These are phyloP conservation scores for Scytalidium sp. DNA, from an alignment of 2,329 filamentous ascomycete genomes.

Conservation along the genomic window DNA sequence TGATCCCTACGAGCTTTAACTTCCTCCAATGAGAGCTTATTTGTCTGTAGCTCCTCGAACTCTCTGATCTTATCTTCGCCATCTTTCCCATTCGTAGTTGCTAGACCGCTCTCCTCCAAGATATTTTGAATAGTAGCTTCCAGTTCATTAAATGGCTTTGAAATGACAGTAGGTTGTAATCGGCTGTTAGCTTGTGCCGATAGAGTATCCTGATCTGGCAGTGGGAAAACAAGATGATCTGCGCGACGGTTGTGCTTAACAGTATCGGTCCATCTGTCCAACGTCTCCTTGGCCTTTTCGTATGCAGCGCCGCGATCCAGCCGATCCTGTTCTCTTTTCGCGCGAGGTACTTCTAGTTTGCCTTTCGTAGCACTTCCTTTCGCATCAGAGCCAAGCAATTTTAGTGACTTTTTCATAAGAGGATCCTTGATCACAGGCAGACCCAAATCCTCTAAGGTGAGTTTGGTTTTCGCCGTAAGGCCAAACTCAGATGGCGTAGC, in stretches of 20 bases:
- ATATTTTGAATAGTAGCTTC: constrained; percentile 86
- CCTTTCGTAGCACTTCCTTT: constrained; percentile 46
- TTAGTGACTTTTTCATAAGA: constrained; percentile 74
- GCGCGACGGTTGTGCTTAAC: constrained; percentile 91
- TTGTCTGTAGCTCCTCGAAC: constrained; percentile 66
- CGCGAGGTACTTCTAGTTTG: constrained; percentile 73
- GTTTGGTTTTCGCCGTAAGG: constrained; percentile 58
- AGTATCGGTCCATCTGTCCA: constrained; percentile 90
- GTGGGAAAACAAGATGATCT: constrained; percentile 85
- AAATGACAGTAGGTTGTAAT: constrained; percentile 60
- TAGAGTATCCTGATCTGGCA: constrained; percentile 66
- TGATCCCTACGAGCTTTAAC: constrained; percentile 70
- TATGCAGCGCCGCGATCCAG: constrained; percentile 81
- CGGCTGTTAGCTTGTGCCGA: constrained; percentile 59
- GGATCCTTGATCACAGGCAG: constrained; percentile 71
- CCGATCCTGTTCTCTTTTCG: constrained; percentile 82
- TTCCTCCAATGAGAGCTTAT: constrained; percentile 70
- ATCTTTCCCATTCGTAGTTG: constrained; percentile 54
- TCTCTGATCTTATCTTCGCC: constrained; percentile 65
- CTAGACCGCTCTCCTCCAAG: constrained; percentile 81
- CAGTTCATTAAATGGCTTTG: constrained; percentile 72
- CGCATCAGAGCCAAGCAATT: constrained; percentile 65
- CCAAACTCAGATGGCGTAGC: constrained; percentile 59
- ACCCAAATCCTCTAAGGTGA: constrained; percentile 72
- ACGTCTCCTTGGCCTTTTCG: constrained; percentile 85